A percentile compares a stretch with the other conserved stretches of the same genome.
phyloP scores from a whole-genome alignment of 106 monocot species.

The Triglochin maritima region DNA sequence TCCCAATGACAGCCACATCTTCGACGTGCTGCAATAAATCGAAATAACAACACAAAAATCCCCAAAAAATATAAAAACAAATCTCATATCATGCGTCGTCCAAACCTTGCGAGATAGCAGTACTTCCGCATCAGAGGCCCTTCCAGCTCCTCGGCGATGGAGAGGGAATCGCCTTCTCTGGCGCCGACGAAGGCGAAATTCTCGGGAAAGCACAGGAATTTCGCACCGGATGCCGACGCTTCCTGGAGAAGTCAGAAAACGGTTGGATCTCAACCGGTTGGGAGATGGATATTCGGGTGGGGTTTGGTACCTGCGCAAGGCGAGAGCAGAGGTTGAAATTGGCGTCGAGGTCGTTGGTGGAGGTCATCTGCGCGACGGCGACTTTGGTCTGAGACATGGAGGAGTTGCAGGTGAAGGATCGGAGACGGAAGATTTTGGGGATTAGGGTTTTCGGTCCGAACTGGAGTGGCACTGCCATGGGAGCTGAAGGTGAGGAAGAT shows the following conservation, averaged over 20 bases:
- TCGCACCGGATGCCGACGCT: slow-evolving; percentile 55
- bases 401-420: slow-evolving; percentile 9
- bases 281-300: no score
- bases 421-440: slow-evolving; percentile 3
- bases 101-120: slow-evolving; percentile 78
- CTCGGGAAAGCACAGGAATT: slow-evolving; percentile 81
- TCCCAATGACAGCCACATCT: slow-evolving; percentile 82
- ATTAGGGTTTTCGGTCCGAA: background rate
- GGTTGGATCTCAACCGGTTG: no score
- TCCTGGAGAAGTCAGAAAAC: slow-evolving; percentile 29
- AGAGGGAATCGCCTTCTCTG: slow-evolving; percentile 50
- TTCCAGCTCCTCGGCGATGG: slow-evolving; percentile 66
- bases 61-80: background rate
- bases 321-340: slow-evolving; percentile 70
- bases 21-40: slow-evolving; percentile 45
- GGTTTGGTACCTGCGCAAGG: slow-evolving; percentile 44
- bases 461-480: slow-evolving; percentile 10
- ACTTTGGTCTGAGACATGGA: slow-evolving; percentile 19
- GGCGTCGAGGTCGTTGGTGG: slow-evolving; percentile 59
- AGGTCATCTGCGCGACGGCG: slow-evolving; percentile 75
- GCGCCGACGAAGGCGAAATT: slow-evolving; percentile 66
- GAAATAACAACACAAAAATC: background rate
- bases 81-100: background rate
- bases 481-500: no score
- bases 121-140: slow-evolving; percentile 81